A percentile compares a stretch with the other conserved stretches of the same genome.
phyloP scores from a whole-genome alignment of 352 stramenopile genomes.

The Globisporangium nodosum region DNA sequence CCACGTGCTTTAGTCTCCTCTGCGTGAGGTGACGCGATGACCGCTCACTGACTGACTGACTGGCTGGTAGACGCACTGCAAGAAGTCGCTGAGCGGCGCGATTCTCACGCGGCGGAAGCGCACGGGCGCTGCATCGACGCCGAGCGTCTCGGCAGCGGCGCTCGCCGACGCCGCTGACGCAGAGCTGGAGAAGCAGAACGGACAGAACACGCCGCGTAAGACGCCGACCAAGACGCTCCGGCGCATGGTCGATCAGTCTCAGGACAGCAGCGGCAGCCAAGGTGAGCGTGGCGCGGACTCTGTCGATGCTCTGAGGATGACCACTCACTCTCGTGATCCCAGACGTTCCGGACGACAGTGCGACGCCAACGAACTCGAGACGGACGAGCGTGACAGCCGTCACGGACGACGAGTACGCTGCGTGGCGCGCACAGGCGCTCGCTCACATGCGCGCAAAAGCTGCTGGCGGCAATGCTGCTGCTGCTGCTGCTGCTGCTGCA shows the following conservation, averaged over 20 bases:
- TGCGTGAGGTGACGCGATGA: no score
- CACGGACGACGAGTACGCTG: constrained; percentile 1
- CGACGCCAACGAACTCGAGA: not conserved
- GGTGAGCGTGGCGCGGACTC: not conserved
- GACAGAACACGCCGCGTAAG: not conserved
- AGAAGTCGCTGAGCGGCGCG: constrained; percentile 33
- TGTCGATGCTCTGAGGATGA: no score
- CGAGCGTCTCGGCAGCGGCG: not conserved
- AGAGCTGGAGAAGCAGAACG: not conserved
- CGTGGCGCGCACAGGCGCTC: constrained; percentile 2
- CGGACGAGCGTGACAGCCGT: not conserved
- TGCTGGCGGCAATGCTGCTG: no score
- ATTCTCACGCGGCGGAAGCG: constrained; percentile 32
- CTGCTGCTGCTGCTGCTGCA: no score
- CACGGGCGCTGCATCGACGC: not conserved
- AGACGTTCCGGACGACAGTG: not conserved
- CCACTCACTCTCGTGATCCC: not conserved
- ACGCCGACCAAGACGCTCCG: not conserved
- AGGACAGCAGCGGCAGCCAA: not conserved
- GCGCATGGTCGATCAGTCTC: not conserved
- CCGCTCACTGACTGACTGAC: no score
- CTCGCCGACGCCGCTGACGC: constrained; percentile 7
- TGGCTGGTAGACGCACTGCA: constrained; percentile 26
- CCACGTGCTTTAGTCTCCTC: no score
- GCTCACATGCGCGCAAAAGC: constrained; percentile 1